A percentile compares a stretch with the other conserved stretches of the same genome.
These are phyloP conservation scores for Dothideomycetes sp. DNA, from an alignment of 2,329 filamentous ascomycete species.

Conservation along the genomic window DNA sequence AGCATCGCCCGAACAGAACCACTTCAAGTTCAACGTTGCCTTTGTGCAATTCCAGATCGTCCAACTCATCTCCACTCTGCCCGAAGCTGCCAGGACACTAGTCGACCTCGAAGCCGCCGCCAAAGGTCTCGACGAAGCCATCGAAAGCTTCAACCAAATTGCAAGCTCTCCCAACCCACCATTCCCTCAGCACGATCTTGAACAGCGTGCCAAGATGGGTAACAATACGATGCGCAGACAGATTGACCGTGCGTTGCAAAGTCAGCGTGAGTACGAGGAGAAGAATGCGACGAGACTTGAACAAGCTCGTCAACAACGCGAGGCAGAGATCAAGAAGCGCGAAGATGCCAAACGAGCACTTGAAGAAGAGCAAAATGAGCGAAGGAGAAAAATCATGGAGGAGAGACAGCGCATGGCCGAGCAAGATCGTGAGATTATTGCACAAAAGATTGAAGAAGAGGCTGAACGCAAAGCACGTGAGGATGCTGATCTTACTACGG, in stretches of 20 bases:
- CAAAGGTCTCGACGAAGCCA: slow-evolving; percentile 74
- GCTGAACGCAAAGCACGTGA: slow-evolving; percentile 42
- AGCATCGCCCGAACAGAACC: slow-evolving; percentile 71
- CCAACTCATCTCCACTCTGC: slow-evolving; percentile 57
- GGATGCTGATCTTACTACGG: slow-evolving; percentile 72
- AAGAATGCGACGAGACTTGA: slow-evolving; percentile 83
- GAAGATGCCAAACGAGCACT: slow-evolving; percentile 66
- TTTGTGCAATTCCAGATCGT: slow-evolving; percentile 96
- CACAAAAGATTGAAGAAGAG: slow-evolving; percentile 63
- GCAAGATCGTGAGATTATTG: slow-evolving; percentile 60
- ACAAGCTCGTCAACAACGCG: slow-evolving; percentile 67
- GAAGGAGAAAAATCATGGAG: slow-evolving; percentile 72
- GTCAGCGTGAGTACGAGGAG: slow-evolving; percentile 84
- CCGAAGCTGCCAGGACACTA: slow-evolving; percentile 67
- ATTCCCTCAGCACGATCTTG: slow-evolving; percentile 82
- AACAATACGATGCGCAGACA: slow-evolving; percentile 90
- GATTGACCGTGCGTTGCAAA: slow-evolving; percentile 72
- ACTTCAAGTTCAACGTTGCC: slow-evolving; percentile 95
- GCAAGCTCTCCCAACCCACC: slow-evolving; percentile 60
- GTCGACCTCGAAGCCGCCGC: slow-evolving; percentile 73
- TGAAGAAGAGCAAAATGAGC: slow-evolving; percentile 61
- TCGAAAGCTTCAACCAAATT: slow-evolving; percentile 55
- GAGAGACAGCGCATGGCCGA: slow-evolving; percentile 76
- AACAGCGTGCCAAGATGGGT: slow-evolving; percentile 95
- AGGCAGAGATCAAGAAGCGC: slow-evolving; percentile 67